A percentile compares a stretch with the other conserved stretches of the same genome.
Conservation (phyloP, 2,329 filamentous ascomycete species). For the Phaeosphaeriaceae sp. region DNA sequence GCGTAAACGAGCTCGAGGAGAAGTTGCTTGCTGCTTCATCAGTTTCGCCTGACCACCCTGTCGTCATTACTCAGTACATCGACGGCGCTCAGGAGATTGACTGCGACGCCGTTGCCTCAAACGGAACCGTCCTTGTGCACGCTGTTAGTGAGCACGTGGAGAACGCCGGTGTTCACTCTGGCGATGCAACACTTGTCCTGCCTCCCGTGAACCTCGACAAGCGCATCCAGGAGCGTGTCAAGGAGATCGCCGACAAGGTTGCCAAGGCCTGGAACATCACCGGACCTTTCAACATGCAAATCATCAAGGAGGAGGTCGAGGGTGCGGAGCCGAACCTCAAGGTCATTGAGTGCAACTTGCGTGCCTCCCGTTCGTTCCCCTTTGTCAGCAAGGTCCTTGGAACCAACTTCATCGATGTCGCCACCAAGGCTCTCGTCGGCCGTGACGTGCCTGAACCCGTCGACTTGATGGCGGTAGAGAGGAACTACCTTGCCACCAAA, state of each 20-base stretch:
- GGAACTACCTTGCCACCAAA: conserved; percentile 94
- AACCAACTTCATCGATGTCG: conserved; percentile 94
- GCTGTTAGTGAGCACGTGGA: conserved; percentile 96
- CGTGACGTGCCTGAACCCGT: conserved; percentile 82
- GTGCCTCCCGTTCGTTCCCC: conserved; percentile 96
- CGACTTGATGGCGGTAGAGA: conserved; percentile 88
- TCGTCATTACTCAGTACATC: conserved; percentile 98
- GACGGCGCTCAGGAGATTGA: conserved; percentile 97
- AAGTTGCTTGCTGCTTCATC: conserved; percentile 90
- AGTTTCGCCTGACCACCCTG: conserved; percentile 94
- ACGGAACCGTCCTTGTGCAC: conserved; percentile 87
- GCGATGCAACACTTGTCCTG: conserved; percentile 92
- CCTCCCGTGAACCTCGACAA: conserved; percentile 83
- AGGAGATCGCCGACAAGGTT: conserved; percentile 95
- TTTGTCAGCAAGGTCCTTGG: conserved; percentile 98
- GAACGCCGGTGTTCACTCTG: conserved; percentile 96
- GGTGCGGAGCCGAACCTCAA: conserved; percentile 81
- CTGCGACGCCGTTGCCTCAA: conserved; percentile 87
- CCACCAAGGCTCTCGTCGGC: conserved; percentile 89
- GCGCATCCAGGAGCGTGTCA: conserved; percentile 81
- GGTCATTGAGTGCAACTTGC: conserved; percentile 98
- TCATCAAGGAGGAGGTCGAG: conserved; percentile 88
- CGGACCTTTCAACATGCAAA: conserved; percentile 99
- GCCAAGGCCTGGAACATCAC: conserved; percentile 97
- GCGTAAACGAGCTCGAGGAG: conserved; percentile 86